Base-by-base conservation (phyloP, 1,284 basidiomycete species). In the Ceratobasidium sp. region DNA sequence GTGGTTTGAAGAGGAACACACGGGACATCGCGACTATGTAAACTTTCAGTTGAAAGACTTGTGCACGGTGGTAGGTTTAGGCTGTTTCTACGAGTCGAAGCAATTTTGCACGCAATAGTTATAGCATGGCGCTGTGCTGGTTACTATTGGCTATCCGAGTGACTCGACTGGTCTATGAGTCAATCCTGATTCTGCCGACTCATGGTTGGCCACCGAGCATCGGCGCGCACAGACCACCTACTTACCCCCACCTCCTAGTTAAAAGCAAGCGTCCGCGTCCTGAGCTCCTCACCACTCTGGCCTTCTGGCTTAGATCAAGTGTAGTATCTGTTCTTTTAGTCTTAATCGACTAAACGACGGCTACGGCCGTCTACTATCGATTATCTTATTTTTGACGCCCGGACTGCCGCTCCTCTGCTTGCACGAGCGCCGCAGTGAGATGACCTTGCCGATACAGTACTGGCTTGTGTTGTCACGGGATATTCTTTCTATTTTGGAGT, bases 271-370 rank as follows among this genome's bases (percentile, higher is more conserved):
- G 14, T 55, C 0, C n/a, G 55, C 18, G 18, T n/a, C 59, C 9
- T 38, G 13, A 9, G 35, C 75, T 84, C 85, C 77, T 87, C 84
- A 91, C 89, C 90, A 91, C 91, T 94, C 89, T 93, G 92, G 89
- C 92, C 92, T 91, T 91, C 92, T 92, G 92, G 92, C 90, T 93
- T 94, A 92, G 92, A 93, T 92, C 91, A 94, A 93, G 92, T 94
- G 92, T 94, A 93, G 92, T 93, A 93, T 91, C 89, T 91, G 90
- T 91, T 91, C 90, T 91, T 91, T 89, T 89, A 75, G 64, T 55
- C 49, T 55, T 55, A 55, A 44, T 55, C 49, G 64, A 58, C 69
- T 59, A 61, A 59, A 59, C 35, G 35, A 38, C 35, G 35, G 35
- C 35, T 38, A 38, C 35, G 35, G 35, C 35, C 35, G 35, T 38